Evolutionary conservation across 768 basidiomycete genomes (phyloP).

Genomic region (Mycena sanguinolenta): DNA sequence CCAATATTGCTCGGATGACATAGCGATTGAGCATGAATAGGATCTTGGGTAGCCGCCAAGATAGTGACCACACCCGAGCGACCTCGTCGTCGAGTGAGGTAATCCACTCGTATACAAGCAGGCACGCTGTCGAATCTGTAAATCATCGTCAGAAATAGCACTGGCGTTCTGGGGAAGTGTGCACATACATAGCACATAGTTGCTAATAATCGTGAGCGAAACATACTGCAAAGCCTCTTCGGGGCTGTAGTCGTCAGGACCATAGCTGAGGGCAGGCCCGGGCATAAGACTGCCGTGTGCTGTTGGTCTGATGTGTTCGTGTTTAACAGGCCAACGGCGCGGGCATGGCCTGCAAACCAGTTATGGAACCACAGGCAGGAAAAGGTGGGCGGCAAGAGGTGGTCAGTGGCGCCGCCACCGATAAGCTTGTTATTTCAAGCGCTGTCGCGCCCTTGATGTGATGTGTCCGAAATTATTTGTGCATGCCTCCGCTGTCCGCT

Average conservation of each 20-base stretch:
- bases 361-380: neutral
- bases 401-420: too few relatives aligned
- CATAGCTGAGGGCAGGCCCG: neutral
- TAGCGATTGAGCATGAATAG: conserved; percentile 27
- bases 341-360: neutral
- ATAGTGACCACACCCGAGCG: conserved; percentile 5
- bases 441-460: too few relatives aligned
- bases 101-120: conserved; percentile 8
- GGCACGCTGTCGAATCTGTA: neutral
- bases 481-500: too few relatives aligned
- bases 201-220: neutral
- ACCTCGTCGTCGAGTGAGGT: conserved; percentile 22
- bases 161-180: neutral
- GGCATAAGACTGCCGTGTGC: neutral
- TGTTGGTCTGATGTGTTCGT: neutral
- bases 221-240: neutral
- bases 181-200: conserved; percentile 12
- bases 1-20: conserved; percentile 8
- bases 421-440: too few relatives aligned
- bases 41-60: conserved; percentile 15
- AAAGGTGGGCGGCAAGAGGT: too few relatives aligned
- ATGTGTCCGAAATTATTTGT: too few relatives aligned
- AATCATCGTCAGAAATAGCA: neutral
- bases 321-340: neutral
- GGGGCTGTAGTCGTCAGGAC: neutral